Evolutionary conservation across 371 early-diverging fungal genomes (phyloP).

Genomic region (Zychaea mexicana): DNA sequence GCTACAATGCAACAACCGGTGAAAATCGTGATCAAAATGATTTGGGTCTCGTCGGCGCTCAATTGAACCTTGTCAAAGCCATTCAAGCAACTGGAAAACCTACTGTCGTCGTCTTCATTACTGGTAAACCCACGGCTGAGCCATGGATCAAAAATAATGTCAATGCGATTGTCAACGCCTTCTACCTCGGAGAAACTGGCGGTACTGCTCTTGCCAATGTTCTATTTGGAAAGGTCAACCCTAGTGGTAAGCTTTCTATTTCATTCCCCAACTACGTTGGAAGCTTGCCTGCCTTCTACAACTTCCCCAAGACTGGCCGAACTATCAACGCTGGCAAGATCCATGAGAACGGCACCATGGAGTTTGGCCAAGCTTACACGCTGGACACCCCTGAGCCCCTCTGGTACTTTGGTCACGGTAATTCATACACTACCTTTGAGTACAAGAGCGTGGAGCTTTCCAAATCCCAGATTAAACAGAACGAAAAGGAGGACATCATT

Average conservation of each 20-base stretch:
- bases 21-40: slow-evolving; percentile 26
- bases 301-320: slow-evolving; percentile 25
- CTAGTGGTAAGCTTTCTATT: slow-evolving; percentile 47
- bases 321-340: slow-evolving; percentile 15
- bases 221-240: slow-evolving; percentile 55
- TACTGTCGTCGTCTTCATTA: slow-evolving; percentile 43
- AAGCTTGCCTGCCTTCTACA: slow-evolving; percentile 22
- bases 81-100: slow-evolving; percentile 37
- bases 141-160: slow-evolving; percentile 48
- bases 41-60: slow-evolving; percentile 22
- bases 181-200: slow-evolving; percentile 46
- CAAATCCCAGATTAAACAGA: slow-evolving; percentile 11
- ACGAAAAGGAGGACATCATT: slow-evolving; percentile 12
- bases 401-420: slow-evolving; percentile 56
- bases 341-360: slow-evolving; percentile 18
- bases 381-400: slow-evolving; percentile 31
- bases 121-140: slow-evolving; percentile 31
- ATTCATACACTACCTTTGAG: slow-evolving; percentile 51
- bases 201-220: slow-evolving; percentile 51
- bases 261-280: slow-evolving; percentile 28
- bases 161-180: slow-evolving; percentile 43
- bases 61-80: slow-evolving; percentile 31
- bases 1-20: slow-evolving; percentile 24
- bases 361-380: slow-evolving; percentile 22
- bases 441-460: slow-evolving; percentile 28